These are phyloP conservation scores for Chrysopogon serrulatus DNA, from an alignment of 176 grass and related monocot species.

Conservation along the genomic window DNA sequence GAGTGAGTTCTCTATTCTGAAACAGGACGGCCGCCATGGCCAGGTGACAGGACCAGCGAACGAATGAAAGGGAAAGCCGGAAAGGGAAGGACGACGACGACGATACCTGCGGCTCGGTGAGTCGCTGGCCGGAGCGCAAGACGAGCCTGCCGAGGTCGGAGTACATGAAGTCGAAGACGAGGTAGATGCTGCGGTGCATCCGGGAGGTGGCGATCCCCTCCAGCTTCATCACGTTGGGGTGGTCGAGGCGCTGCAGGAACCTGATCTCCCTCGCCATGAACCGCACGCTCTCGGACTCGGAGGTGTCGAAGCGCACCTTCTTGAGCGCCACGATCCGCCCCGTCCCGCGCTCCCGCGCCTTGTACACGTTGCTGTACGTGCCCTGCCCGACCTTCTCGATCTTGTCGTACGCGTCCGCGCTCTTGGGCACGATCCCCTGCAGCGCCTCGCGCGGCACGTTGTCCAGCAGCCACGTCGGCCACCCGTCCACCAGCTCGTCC, in stretches of 20 bases:
- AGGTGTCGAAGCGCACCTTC: constrained; percentile 67
- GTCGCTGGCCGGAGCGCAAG: constrained; percentile 1
- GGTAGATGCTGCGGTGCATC: constrained; percentile 84
- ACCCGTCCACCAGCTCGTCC: constrained; percentile 58
- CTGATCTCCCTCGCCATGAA: constrained; percentile 58
- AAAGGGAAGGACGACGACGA: neutral
- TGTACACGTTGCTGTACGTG: constrained; percentile 77
- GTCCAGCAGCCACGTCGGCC: constrained; percentile 54
- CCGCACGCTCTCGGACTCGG: constrained; percentile 57
- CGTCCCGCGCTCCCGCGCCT: constrained; percentile 56
- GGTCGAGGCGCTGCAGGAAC: constrained; percentile 55
- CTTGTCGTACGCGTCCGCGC: constrained; percentile 71
- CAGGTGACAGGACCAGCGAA: too few species aligned
- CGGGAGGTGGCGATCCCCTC: constrained; percentile 65
- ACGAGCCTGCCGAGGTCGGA: constrained; percentile 47
- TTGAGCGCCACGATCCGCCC: constrained; percentile 62
- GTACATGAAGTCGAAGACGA: constrained; percentile 79
- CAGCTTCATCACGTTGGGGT: constrained; percentile 64
- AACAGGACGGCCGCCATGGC: neutral
- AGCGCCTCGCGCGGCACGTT: constrained; percentile 54
- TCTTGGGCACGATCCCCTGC: constrained; percentile 44
- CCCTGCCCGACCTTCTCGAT: constrained; percentile 66
- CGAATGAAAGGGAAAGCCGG: too few species aligned
- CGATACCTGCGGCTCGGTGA: constrained; percentile 56
- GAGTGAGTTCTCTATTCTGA: neutral